Evolutionary conservation across 495 filamentous ascomycete genomes (phyloP), one percentile per base, ranked within the genome.

Genomic region (Geopyxis carbonaria): DNA sequence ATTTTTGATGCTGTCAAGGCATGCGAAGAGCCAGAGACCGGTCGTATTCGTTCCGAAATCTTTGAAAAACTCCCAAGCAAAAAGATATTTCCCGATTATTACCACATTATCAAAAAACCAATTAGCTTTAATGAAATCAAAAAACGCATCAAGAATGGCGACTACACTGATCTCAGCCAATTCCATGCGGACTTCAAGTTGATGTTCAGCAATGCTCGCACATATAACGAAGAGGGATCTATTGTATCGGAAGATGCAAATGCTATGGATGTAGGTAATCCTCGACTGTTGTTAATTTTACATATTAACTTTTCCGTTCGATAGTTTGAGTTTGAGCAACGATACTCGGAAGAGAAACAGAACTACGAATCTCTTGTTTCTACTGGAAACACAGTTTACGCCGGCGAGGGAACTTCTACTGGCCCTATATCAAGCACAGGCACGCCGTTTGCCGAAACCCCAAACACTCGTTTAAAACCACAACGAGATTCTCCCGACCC

Each of bases 211-310:
- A 97, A 97, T 62, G 92, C 87, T 44, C 66, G 81, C 52, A 86
- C 77, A 4, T 97, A 89, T 61, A 97, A 97, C 59, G 89, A 97
- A 59, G 89, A 94, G 53, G 77, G 73, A 28, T 93, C 85, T 60
- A 58, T 83, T 42, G 67, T 97, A 32, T 94, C 82, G 63, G 71
- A 78, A 50, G 91, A 97, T 67, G 89, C 85, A 31, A 84, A 85
- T 55, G 62, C 75, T 30, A 94, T 97, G 58, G 84, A 93, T 70
- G 87, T 93, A 30, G 28, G 51, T 41, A 11, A 22, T 19, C 11
- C 3, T 38, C 31, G 25, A 16, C 15, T 21, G 13, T 9, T 14
- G 2, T 5, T 16, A 15, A 13, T 9, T 30, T 25, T 32, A 10
- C 7, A 34, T 20, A 36, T 7, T 36, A 40, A 44, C 16, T 16